Evolutionary conservation across 345 rosid species (phyloP), one percentile per base, ranked within the genome.

Genomic region (Eucalyptus tenuipes): DNA sequence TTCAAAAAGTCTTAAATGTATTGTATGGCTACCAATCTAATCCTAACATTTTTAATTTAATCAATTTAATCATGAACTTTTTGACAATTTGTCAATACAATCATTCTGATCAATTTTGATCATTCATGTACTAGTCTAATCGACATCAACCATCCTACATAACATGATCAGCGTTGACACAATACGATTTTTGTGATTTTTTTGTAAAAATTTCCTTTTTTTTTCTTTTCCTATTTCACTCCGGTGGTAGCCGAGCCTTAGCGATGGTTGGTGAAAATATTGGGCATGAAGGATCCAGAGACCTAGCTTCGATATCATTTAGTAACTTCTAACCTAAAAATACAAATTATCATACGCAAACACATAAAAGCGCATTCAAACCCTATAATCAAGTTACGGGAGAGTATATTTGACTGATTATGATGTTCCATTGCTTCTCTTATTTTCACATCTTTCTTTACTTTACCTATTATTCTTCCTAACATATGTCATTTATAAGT

Each of bases 201-300:
- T 48, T 52, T 50, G 9, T 17, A 17, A 50, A 50, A 17, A 7
- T 1, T 2, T 2, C 0, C 1, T 55, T 25, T 22, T 55, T 10
- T 10, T 22, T 2, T 55, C 1, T 24, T 9, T 55, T 4, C 13
- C 29, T 55, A 55, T 24, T 5, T 55, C 29, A 24, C 61, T 55
- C 6, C 6, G 0, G 1, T 1, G 3, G 29, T 24, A 55, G 5
- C 9, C 3, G 6, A 55, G 27, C 29, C 29, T 24, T 5, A 1
- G 13, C 29, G 0, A 55, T 9, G 6, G 29, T 2, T 4, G 0
- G 29, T 52, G 61, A 55, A 55, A 24, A 55, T 10, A 10, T 55
- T 55, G 61, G 61, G 13, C 29, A 55, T 55, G 29, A 55, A 55
- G 61, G 61, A 24, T 55, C 6, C 6, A 55, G 29, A 55, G 29